Conservation (phyloP, 2,329 filamentous ascomycete genomes). For the Penicillium sp. region DNA sequence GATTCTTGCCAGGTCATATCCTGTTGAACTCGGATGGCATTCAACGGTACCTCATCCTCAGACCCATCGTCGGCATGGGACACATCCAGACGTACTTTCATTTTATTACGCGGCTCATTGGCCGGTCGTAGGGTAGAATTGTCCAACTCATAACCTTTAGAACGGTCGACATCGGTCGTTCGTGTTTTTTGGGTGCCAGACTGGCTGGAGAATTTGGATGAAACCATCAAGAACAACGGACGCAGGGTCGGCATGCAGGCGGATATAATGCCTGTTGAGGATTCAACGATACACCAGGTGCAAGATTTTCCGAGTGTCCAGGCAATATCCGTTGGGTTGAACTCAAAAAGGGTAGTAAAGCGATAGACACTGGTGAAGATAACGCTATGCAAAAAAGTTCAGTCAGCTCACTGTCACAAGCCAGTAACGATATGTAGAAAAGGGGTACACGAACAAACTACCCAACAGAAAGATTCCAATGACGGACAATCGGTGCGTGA, state of each 20-base stretch:
- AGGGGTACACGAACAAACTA: slow-evolving; percentile 13
- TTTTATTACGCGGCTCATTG: slow-evolving; percentile 7
- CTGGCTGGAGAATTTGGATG: slow-evolving; percentile 2
- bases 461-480: slow-evolving; percentile 15
- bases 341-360: slow-evolving; percentile 50
- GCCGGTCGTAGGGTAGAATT: slow-evolving; percentile 2
- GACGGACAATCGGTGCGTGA: slow-evolving; percentile 19
- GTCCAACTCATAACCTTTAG: not conserved
- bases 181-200: not conserved
- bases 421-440: no score
- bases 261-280: slow-evolving; percentile 38
- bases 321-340: slow-evolving; percentile 42
- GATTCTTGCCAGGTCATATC: slow-evolving; percentile 18
- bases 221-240: slow-evolving; percentile 15
- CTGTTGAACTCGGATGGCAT: slow-evolving; percentile 15
- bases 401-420: not conserved
- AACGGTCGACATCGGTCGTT: slow-evolving; percentile 1
- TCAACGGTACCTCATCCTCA: slow-evolving; percentile 15
- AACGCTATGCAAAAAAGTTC: slow-evolving; percentile 30
- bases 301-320: slow-evolving; percentile 51
- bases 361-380: slow-evolving; percentile 53
- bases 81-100: slow-evolving; percentile 1
- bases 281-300: slow-evolving; percentile 53
- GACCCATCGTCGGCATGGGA: slow-evolving; percentile 6
- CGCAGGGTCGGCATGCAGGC: slow-evolving; percentile 25